Evolutionary conservation across 371 early-diverging fungal genomes (phyloP).

Genomic region (Mucor sp.): DNA sequence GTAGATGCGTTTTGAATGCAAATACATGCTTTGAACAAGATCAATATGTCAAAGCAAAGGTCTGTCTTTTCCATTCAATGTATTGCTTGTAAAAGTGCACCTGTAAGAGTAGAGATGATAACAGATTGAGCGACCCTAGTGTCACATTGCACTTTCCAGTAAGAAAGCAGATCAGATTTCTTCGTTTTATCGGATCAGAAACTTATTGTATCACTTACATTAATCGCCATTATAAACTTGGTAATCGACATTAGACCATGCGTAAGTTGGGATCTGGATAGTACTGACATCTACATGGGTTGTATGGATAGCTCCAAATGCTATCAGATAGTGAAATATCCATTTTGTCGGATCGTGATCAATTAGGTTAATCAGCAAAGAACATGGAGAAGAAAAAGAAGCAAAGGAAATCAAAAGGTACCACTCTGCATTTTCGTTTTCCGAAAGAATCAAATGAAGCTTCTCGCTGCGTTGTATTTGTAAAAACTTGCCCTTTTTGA

Average conservation of each 20-base stretch:
- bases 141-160: background rate
- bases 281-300: too few relatives aligned
- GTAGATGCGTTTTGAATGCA: too few relatives aligned
- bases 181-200: background rate
- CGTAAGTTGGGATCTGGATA: too few relatives aligned
- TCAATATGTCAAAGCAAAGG: too few relatives aligned
- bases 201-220: background rate
- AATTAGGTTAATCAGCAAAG: background rate
- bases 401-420: background rate
- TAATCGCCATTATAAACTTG: background rate
- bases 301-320: too few relatives aligned
- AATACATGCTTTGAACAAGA: too few relatives aligned
- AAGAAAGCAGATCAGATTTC: background rate
- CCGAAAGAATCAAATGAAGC: background rate
- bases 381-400: background rate
- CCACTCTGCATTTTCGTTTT: background rate
- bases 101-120: background rate
- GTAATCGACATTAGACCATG: background rate
- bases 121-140: background rate
- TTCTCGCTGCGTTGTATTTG: background rate
- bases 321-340: too few relatives aligned
- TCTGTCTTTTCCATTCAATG: too few relatives aligned
- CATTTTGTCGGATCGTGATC: background rate
- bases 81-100: too few relatives aligned
- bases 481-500: slow-evolving; percentile 1